Evolutionary conservation across 1,284 basidiomycete genomes (phyloP).

Genomic region (Takashimella tepidaria): DNA sequence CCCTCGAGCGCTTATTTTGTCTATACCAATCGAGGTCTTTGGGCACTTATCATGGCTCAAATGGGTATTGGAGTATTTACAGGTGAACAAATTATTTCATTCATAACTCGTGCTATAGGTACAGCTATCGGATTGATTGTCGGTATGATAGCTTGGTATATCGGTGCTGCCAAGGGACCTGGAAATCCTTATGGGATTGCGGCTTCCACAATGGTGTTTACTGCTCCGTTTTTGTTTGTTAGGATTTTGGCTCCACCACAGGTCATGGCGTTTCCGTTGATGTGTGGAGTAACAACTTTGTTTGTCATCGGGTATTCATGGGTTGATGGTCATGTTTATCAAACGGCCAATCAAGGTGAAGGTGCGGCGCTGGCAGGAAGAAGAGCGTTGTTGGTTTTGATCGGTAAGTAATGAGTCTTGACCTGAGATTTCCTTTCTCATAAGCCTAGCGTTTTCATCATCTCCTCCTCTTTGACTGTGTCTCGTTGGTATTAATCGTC

Average conservation of each 20-base stretch:
- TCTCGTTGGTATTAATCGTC: not conserved
- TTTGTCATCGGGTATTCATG: conserved; percentile 59
- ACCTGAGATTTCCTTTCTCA: no score
- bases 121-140: conserved; percentile 51
- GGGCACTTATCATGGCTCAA: conserved; percentile 66
- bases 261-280: conserved; percentile 42
- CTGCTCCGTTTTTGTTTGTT: conserved; percentile 56
- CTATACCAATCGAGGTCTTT: conserved; percentile 47
- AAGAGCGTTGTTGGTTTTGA: conserved; percentile 48
- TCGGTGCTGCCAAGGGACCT: conserved; percentile 53
- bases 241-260: conserved; percentile 53
- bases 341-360: conserved; percentile 53
- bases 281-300: conserved; percentile 42
- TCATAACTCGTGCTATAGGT: conserved; percentile 53
- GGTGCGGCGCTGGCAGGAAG: conserved; percentile 57
- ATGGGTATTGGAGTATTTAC: conserved; percentile 59
- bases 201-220: conserved; percentile 52
- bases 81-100: conserved; percentile 58
- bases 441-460: no score
- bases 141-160: conserved; percentile 57
- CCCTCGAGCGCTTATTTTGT: conserved; percentile 46
- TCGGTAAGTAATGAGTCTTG: conserved; percentile 26
- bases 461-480: not conserved
- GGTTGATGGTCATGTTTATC: conserved; percentile 55
- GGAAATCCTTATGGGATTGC: conserved; percentile 60